Conservation (phyloP, 140 eudicot species). For the Stevia rebaudiana region DNA sequence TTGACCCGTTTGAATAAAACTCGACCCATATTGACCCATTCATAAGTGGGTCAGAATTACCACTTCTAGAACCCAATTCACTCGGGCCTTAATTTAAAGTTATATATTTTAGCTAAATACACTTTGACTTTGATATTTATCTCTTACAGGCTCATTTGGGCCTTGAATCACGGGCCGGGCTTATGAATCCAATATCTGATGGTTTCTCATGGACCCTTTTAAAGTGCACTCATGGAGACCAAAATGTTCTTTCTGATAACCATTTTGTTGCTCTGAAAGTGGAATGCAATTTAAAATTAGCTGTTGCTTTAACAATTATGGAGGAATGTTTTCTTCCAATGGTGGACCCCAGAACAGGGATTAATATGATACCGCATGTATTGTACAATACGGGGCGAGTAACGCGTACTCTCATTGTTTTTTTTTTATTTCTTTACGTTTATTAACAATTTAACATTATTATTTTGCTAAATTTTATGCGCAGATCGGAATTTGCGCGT, state of each 20-base stretch:
- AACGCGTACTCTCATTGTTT: not conserved
- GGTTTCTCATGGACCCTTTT: slow-evolving; percentile 79
- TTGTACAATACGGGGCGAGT: slow-evolving; percentile 86
- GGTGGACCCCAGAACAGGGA: slow-evolving; percentile 91
- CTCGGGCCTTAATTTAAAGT: not conserved
- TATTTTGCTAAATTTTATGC: slow-evolving; percentile 11
- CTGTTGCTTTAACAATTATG: slow-evolving; percentile 90
- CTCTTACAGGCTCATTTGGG: slow-evolving; percentile 63
- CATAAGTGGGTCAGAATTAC: not conserved
- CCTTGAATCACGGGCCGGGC: slow-evolving; percentile 64
- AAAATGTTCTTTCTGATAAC: slow-evolving; percentile 53
- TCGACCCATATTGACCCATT: not conserved
- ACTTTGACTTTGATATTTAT: slow-evolving; percentile 7
- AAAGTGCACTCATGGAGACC: slow-evolving; percentile 80
- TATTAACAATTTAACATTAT: not conserved
- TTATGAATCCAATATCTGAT: slow-evolving; percentile 46
- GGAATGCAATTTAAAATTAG: slow-evolving; percentile 88
- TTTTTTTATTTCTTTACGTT: not conserved
- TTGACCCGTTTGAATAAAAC: not conserved
- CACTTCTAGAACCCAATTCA: not conserved
- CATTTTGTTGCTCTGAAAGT: slow-evolving; percentile 71
- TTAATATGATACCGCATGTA: slow-evolving; percentile 92
- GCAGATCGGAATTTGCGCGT: slow-evolving; percentile 81
- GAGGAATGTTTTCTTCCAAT: slow-evolving; percentile 97
- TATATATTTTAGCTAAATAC: not conserved